Conservation (phyloP, 805 yeast species). For the Lipomyces orientalis region DNA sequence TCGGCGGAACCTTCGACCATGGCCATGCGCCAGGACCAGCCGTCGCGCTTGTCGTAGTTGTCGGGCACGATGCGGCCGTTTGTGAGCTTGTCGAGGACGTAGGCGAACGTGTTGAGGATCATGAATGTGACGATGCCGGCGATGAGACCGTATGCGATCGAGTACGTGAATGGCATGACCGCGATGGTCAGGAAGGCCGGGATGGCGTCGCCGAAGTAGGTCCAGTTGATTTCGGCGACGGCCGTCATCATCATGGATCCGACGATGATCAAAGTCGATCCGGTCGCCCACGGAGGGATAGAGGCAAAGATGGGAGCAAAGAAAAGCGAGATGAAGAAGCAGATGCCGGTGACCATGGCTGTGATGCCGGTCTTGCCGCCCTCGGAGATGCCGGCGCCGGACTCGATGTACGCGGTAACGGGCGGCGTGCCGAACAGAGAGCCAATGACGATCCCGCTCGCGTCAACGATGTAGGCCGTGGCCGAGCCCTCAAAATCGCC, state of each 20-base stretch:
- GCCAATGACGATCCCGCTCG: conserved; percentile 35
- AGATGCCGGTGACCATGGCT: conserved; percentile 35
- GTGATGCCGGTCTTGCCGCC: conserved; percentile 39
- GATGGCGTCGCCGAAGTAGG: conserved; percentile 35
- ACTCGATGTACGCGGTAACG: conserved; percentile 39
- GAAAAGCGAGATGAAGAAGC: conserved; percentile 38
- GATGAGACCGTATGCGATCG: conserved; percentile 39
- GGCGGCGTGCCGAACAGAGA: conserved; percentile 38
- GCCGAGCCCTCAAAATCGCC: conserved; percentile 40
- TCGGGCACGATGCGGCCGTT: conserved; percentile 32
- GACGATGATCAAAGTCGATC: conserved; percentile 37
- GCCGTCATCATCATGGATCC: conserved; percentile 39
- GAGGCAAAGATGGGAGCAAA: conserved; percentile 40
- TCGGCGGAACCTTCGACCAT: not conserved
- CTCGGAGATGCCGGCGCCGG: conserved; percentile 40
- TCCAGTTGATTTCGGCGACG: conserved; percentile 37
- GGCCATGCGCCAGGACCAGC: conserved; percentile 37
- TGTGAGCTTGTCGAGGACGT: conserved; percentile 26
- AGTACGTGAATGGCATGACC: conserved; percentile 39
- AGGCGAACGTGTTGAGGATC: conserved; percentile 30
- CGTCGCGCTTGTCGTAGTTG: conserved; percentile 36
- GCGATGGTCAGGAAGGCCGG: conserved; percentile 40
- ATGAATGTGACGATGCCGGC: conserved; percentile 38
- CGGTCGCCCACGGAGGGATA: conserved; percentile 40
- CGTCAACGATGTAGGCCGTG: conserved; percentile 38